phyloP scores from a whole-genome alignment of 1,284 basidiomycete genomes.

The Volvariella volvacea region DNA sequence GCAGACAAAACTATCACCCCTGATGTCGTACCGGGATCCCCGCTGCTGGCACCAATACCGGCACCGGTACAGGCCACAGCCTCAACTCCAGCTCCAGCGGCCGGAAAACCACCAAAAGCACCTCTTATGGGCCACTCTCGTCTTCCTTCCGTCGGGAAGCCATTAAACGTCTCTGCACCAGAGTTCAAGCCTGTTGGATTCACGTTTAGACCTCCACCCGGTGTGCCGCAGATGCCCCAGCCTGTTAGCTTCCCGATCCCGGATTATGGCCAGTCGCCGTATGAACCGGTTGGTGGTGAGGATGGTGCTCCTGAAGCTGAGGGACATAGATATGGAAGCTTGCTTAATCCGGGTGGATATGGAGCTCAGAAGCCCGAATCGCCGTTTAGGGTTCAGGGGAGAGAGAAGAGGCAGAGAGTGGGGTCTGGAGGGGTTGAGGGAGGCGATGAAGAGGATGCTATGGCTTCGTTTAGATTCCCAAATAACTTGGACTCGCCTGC shows the following conservation, averaged over 20 bases:
- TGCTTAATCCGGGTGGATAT: conserved; percentile 9
- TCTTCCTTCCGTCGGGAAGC: conserved; percentile 54
- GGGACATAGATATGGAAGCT: conserved; percentile 19
- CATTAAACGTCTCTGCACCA: conserved; percentile 67
- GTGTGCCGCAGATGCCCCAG: conserved; percentile 46
- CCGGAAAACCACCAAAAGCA: conserved; percentile 27
- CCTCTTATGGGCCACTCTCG: conserved; percentile 44
- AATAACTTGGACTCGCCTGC: conserved; percentile 41
- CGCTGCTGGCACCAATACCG: conserved; percentile 21
- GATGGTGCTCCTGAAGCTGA: conserved; percentile 21
- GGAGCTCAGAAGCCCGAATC: conserved; percentile 7
- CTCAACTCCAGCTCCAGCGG: conserved; percentile 16
- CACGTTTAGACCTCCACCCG: conserved; percentile 64
- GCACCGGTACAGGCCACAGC: too few species aligned
- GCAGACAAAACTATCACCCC: too few species aligned
- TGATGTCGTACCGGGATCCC: conserved; percentile 9
- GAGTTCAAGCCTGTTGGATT: conserved; percentile 74
- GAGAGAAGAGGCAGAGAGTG: conserved; percentile 66
- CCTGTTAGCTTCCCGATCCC: not conserved
- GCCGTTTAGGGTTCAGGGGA: conserved; percentile 45
- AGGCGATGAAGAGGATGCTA: conserved; percentile 47
- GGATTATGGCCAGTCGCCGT: not conserved
- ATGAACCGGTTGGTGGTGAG: too few species aligned
- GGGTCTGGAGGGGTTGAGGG: conserved; percentile 36
- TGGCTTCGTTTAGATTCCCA: conserved; percentile 74